Conservation (phyloP, 2,329 filamentous ascomycete species). For the Sclerotinia nivalis region DNA sequence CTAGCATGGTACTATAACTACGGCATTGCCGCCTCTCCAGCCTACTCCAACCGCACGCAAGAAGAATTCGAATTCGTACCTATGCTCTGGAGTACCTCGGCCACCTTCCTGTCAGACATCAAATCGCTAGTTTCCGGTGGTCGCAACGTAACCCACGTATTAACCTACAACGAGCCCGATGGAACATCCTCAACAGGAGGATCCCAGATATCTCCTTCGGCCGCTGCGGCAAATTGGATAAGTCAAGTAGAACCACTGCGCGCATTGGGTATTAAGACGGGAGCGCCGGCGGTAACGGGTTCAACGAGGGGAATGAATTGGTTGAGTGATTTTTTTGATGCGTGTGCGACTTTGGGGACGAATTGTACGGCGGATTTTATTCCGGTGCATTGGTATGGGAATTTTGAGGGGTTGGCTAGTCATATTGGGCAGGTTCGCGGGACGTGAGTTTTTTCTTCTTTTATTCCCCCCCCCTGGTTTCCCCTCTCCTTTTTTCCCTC, state of each 20-base stretch:
- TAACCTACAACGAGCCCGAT: slow-evolving; percentile 83
- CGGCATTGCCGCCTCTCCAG: slow-evolving; percentile 53
- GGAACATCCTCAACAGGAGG: slow-evolving; percentile 52
- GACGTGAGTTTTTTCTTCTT: slow-evolving; percentile 32
- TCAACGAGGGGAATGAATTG: slow-evolving; percentile 61
- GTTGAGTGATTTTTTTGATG: slow-evolving; percentile 65
- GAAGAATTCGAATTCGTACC: slow-evolving; percentile 71
- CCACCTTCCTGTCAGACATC: slow-evolving; percentile 62
- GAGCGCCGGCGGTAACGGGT: slow-evolving; percentile 71
- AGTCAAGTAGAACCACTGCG: slow-evolving; percentile 69
- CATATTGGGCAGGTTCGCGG: slow-evolving; percentile 41
- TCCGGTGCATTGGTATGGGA: slow-evolving; percentile 68
- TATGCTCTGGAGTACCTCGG: slow-evolving; percentile 73
- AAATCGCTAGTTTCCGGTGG: slow-evolving; percentile 54
- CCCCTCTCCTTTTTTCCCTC: background rate
- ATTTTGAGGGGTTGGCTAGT: slow-evolving; percentile 46
- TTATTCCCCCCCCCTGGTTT: background rate
- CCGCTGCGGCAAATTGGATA: slow-evolving; percentile 70
- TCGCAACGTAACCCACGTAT: slow-evolving; percentile 63
- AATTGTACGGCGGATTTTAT: slow-evolving; percentile 65
- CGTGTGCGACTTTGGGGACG: slow-evolving; percentile 53
- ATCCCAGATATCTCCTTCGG: slow-evolving; percentile 57
- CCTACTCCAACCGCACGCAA: slow-evolving; percentile 52
- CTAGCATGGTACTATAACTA: slow-evolving; percentile 91
- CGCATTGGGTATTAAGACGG: slow-evolving; percentile 63